Conservation (phyloP, 1,284 basidiomycete genomes). For the Ceratobasidium sp. region DNA sequence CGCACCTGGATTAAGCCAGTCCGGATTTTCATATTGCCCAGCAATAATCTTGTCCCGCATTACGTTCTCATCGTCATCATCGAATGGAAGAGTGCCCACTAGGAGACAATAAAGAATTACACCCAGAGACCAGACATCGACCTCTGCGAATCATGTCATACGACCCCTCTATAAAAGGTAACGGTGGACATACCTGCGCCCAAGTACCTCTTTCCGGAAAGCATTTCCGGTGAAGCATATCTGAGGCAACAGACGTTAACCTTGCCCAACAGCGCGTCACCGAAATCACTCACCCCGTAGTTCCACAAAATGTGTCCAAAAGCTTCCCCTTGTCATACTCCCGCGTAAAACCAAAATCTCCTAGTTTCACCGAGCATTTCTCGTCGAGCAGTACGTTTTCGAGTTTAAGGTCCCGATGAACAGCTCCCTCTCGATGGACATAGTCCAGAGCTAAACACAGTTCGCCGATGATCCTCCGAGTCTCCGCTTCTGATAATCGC, state of each 20-base stretch:
- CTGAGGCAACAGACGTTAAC: constrained; percentile 49
- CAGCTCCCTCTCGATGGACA: constrained; percentile 89
- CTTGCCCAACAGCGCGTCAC: not conserved
- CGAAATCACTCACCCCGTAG: constrained; percentile 71
- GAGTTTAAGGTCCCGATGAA: constrained; percentile 95
- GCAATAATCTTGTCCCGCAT: constrained; percentile 91
- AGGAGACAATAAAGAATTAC: constrained; percentile 95
- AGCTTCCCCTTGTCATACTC: constrained; percentile 87
- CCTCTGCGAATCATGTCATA: constrained; percentile 66
- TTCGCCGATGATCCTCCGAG: constrained; percentile 89
- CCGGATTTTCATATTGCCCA: constrained; percentile 91
- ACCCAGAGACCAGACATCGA: constrained; percentile 97
- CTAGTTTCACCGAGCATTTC: constrained; percentile 86
- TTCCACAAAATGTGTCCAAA: constrained; percentile 97
- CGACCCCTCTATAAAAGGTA: constrained; percentile 51
- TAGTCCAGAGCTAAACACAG: constrained; percentile 95
- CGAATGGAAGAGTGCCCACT: constrained; percentile 95
- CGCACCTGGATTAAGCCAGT: constrained; percentile 86
- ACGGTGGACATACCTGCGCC: constrained; percentile 75
- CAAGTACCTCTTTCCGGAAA: constrained; percentile 87
- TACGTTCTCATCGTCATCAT: constrained; percentile 91
- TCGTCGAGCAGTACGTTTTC: constrained; percentile 96
- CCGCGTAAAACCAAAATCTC: constrained; percentile 96
- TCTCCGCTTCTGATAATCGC: constrained; percentile 83
- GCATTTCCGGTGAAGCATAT: constrained; percentile 95